Conservation (phyloP, 352 stramenopile genomes). For the Globisporangium lucens region DNA sequence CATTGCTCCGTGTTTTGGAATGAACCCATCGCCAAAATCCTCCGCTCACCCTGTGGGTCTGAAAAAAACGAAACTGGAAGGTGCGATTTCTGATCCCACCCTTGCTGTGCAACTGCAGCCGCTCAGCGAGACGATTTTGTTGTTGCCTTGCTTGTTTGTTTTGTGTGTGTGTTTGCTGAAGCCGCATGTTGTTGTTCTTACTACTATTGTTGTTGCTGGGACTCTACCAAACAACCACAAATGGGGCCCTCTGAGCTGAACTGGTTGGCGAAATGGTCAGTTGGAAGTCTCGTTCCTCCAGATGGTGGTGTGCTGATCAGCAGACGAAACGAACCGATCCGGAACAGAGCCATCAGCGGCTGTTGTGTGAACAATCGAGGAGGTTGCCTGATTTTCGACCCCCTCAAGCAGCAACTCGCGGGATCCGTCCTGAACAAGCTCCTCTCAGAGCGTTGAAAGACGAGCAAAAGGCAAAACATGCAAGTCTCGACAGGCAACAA, state of each 20-base stretch:
- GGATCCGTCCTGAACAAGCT: neutral
- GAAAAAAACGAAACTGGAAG: neutral
- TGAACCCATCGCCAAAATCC: slow-evolving; percentile 5
- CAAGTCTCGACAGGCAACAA: neutral
- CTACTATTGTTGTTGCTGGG: neutral
- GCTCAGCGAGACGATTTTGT: neutral
- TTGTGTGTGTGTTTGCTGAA: neutral
- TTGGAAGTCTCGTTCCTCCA: neutral
- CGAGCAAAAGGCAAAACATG: neutral
- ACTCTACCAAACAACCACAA: neutral
- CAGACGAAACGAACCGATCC: neutral
- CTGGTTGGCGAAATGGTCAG: neutral
- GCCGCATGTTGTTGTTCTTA: neutral
- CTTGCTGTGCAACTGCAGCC: neutral
- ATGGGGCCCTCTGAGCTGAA: neutral
- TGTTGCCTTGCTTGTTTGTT: no score
- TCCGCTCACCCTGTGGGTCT: neutral
- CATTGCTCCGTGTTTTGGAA: neutral
- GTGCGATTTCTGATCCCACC: neutral
- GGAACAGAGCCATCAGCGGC: neutral
- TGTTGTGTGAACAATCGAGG: neutral
- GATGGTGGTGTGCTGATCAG: neutral
- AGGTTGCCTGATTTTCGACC: neutral
- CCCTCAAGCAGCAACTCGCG: neutral
- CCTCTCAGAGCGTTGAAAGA: neutral